phyloP scores from a whole-genome alignment of 2,329 filamentous ascomycete genomes.

The Penicillium sp. region DNA sequence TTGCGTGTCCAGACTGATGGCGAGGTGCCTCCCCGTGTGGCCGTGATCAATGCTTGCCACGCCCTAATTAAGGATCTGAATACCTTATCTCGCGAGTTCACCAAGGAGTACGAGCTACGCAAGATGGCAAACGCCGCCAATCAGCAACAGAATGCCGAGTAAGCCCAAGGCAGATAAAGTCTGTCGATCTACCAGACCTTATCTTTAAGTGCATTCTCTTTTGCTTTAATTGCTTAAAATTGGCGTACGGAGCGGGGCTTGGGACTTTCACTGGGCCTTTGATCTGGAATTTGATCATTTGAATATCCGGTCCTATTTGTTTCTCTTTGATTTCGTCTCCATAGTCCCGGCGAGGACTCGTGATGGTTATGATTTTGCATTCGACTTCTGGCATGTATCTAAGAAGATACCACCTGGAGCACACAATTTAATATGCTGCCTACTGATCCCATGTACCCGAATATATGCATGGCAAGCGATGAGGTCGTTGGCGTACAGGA shows the following conservation, averaged over 20 bases:
- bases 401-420: constrained; percentile 3
- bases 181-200: neutral
- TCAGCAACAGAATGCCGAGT: constrained; percentile 44
- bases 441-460: too few species aligned
- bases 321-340: constrained; percentile 2
- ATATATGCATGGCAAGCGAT: too few species aligned
- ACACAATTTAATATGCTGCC: neutral
- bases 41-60: constrained; percentile 74
- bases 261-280: constrained; percentile 8
- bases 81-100: constrained; percentile 80
- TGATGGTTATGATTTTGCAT: constrained; percentile 11
- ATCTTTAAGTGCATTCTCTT: neutral
- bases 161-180: constrained; percentile 4
- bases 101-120: constrained; percentile 83
- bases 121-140: constrained; percentile 70
- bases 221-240: constrained; percentile 9
- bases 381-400: constrained; percentile 2
- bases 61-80: constrained; percentile 79
- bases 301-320: neutral
- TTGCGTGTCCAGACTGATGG: constrained; percentile 92
- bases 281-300: neutral
- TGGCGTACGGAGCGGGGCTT: constrained; percentile 24
- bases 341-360: constrained; percentile 9
- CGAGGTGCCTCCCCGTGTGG: constrained; percentile 80
- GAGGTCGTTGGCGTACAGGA: neutral